Evolutionary conservation across 1,284 basidiomycete genomes (phyloP), one percentile per base, ranked within the genome.

Genomic region (Gomphus bonarii): DNA sequence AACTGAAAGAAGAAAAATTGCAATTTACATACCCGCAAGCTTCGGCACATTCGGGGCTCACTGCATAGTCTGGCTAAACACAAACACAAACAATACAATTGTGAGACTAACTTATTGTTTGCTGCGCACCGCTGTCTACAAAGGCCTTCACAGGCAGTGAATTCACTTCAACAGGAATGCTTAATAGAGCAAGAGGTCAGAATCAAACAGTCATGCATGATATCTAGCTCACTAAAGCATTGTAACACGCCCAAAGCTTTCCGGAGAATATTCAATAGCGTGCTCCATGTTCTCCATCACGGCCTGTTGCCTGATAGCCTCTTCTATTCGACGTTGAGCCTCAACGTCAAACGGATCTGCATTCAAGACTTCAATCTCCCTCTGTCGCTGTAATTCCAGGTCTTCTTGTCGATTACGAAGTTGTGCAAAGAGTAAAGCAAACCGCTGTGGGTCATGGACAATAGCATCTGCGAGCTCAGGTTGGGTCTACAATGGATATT

Each of bases 71-170:
- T 43, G 50, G 31, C 54, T 62, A 8, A 46, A 58, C 56, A 49
- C 60, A 48, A 52, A 53, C 50, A 10, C 58, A 40, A 14, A 47
- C 38, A 18, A 25, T 46, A 20, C 38, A 50, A 28, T 49, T 46
- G 12, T 10, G 48, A 28, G 16, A 74, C 89, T 68, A 62, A 95
- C 92, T 97, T 72, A 98, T 97, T 0, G 95, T 98, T 57, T 85
- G 83, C 65, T 99, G 97, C 3, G 97, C 95, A 28, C 95, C 95
- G 62, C 92, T 95, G 68, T 99, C 95, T 25, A 99, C 97, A 66
- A 99, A 99, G 0, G 97, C 97, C 68, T 95, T 97, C 38, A 98
- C 84, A 1, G 85, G 84, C 55, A 80, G 78, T 0, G 89, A 89
- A 65, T 99, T 99, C 3, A 99, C 93, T 66, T 97, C 94, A 0